Percentiles rank a stretch among this genome's conserved stretches.
phyloP scores from a whole-genome alignment of 2,329 filamentous ascomycete genomes.

The Ceratocystis diversiconidia region DNA sequence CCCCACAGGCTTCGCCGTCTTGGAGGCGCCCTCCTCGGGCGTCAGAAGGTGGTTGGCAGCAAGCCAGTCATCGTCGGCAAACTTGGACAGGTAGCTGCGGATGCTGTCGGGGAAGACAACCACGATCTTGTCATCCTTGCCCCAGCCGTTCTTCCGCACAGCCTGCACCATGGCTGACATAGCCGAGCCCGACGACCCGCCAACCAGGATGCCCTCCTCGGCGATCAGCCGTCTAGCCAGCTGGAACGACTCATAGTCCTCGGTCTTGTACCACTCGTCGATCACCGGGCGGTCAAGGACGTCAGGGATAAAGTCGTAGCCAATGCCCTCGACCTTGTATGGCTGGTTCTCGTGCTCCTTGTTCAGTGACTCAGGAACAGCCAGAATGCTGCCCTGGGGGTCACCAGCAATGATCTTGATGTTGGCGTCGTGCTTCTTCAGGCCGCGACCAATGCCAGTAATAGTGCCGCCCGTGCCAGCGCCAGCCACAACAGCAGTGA shows the following conservation, averaged over 20 bases:
- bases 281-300: conserved; percentile 70
- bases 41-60: conserved; percentile 81
- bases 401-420: conserved; percentile 88
- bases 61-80: conserved; percentile 97
- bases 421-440: conserved; percentile 72
- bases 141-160: conserved; percentile 59
- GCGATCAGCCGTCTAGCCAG: conserved; percentile 82
- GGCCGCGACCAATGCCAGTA: conserved; percentile 69
- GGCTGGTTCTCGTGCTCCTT: conserved; percentile 63
- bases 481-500: conserved; percentile 75
- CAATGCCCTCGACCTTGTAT: conserved; percentile 98
- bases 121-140: conserved; percentile 75
- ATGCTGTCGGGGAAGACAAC: conserved; percentile 92
- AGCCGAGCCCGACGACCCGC: conserved; percentile 85
- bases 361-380: conserved; percentile 67
- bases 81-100: conserved; percentile 93
- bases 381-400: conserved; percentile 81
- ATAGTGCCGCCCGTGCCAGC: conserved; percentile 94
- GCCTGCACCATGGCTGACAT: conserved; percentile 70
- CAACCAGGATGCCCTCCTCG: conserved; percentile 86
- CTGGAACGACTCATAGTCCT: conserved; percentile 78
- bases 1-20: background rate
- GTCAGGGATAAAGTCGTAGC: conserved; percentile 95
- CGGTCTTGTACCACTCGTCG: conserved; percentile 97
- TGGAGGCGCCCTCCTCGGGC: conserved; percentile 25